phyloP scores from a whole-genome alignment of 345 rosid genomes.

The Heritiera fomes region DNA sequence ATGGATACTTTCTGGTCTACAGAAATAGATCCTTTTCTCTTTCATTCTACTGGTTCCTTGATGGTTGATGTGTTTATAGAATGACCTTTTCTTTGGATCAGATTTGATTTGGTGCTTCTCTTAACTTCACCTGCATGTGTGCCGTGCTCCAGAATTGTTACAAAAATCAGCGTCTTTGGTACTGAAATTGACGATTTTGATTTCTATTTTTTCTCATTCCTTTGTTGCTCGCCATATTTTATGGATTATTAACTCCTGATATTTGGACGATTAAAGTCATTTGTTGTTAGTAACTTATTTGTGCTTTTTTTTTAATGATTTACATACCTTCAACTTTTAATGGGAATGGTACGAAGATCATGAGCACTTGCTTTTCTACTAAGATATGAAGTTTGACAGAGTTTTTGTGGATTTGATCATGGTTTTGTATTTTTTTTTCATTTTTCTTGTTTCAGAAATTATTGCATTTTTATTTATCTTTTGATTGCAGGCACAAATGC shows the following conservation, averaged over 20 bases:
- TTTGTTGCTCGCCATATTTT: background rate
- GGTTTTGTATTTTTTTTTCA: slow-evolving; percentile 1
- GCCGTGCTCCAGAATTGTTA: background rate
- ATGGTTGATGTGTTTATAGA: background rate
- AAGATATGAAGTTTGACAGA: background rate
- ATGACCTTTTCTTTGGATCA: background rate
- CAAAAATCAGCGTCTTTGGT: background rate
- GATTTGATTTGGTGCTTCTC: background rate
- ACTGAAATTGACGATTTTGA: background rate
- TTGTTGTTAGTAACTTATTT: background rate
- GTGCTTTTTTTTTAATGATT: too few species aligned
- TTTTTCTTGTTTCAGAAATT: background rate
- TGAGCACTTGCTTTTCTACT: background rate
- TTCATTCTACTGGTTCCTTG: background rate
- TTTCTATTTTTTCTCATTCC: background rate
- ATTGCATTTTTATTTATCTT: background rate
- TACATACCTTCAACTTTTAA: background rate
- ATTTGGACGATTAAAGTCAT: background rate
- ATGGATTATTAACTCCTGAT: background rate
- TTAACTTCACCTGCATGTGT: background rate
- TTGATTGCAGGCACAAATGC: slow-evolving; percentile 91
- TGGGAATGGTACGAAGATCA: background rate
- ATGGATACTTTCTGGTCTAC: background rate
- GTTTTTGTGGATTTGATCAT: background rate
- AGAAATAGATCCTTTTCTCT: background rate